Evolutionary conservation across 163 green algal species (phyloP), one percentile per base, ranked within the genome.

Genomic region (Scenedesmus sp.): DNA sequence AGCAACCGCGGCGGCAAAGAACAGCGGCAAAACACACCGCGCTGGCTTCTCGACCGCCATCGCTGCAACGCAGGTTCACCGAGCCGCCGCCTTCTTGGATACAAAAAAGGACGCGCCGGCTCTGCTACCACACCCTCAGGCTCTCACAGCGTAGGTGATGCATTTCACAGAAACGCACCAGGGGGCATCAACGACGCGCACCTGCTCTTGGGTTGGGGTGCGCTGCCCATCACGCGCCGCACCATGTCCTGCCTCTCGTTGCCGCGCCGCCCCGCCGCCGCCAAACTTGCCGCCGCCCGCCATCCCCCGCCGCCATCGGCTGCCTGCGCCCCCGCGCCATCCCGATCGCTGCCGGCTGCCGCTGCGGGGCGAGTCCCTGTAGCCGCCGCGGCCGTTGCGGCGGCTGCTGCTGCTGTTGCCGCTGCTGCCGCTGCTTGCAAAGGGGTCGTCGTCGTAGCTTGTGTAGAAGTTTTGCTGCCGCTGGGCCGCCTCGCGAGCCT

Each of bases 201-300:
- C 49, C 53, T 88, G 43, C 22, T 91, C 79, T 68, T 92, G 94
- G 43, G 81, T 70, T 15, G 91, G 93, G 1, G 92, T 91, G 73
- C 90, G 87, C 59, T 51, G 6, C 37, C 56, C 91, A 93, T 88
- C 22, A 93, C 70, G 5, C 13, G 24, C 42, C 84, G 53, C 44
- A 88, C n/a, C 44, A 92, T 22, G 26, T 76, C 79, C 18, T 89
- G 72, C 44, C 81, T 43, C 65, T 93, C 87, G n/a, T 37, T 35
- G n/a, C 78, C 59, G 42, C 83, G 70, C 51, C 82, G 33, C 13
- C 78, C n/a, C 78, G n/a, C 73, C 35, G 15, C 73, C 73, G 0
- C 18, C 37, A n/a, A 46, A 82, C 40, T 40, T 37, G 35, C 78
- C 40, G 5, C 40, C 42, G n/a, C 18, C 43, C 43, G 20, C 78